A percentile compares a stretch with the other conserved stretches of the same genome.
Evolutionary conservation across 176 grass and related monocot species (phyloP).

Genomic region (Cenchrus americanus): DNA sequence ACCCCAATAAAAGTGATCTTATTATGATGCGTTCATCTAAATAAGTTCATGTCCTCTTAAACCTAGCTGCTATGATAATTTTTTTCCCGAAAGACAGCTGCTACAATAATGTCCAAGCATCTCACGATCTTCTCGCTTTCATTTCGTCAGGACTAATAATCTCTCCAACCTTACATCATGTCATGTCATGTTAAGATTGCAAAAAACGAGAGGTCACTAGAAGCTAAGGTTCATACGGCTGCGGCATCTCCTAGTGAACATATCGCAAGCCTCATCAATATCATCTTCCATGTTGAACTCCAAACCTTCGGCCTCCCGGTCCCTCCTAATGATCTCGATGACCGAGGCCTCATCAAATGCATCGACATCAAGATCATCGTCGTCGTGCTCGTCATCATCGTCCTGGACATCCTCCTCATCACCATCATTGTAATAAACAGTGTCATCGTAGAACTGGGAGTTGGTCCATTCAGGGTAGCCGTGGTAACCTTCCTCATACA

Average conservation of each 20-base stretch:
- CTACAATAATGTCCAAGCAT: too few species aligned
- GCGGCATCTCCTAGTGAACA: constrained; percentile 75
- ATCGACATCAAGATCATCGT: constrained; percentile 6
- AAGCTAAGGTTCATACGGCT: constrained; percentile 46
- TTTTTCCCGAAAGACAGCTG: too few species aligned
- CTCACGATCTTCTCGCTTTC: neutral
- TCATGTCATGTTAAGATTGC: neutral
- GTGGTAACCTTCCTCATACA: constrained; percentile 27
- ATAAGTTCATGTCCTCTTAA: neutral
- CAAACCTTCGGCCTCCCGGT: constrained; percentile 51
- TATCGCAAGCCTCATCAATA: constrained; percentile 71
- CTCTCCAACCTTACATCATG: neutral
- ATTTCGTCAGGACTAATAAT: neutral
- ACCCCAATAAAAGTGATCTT: too few species aligned
- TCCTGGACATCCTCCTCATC: neutral
- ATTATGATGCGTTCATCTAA: neutral
- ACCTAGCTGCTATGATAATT: neutral
- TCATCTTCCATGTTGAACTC: constrained; percentile 79
- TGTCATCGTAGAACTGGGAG: constrained; percentile 47
- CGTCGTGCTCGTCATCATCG: constrained; percentile 15
- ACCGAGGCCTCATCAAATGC: constrained; percentile 35
- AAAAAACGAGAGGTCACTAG: neutral
- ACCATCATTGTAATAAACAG: constrained; percentile 8
- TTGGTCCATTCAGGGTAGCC: constrained; percentile 42
- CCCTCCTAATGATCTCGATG: constrained; percentile 69